These are phyloP conservation scores for Syzygium grande DNA, from an alignment of 345 rosid species.

Conservation along the genomic window DNA sequence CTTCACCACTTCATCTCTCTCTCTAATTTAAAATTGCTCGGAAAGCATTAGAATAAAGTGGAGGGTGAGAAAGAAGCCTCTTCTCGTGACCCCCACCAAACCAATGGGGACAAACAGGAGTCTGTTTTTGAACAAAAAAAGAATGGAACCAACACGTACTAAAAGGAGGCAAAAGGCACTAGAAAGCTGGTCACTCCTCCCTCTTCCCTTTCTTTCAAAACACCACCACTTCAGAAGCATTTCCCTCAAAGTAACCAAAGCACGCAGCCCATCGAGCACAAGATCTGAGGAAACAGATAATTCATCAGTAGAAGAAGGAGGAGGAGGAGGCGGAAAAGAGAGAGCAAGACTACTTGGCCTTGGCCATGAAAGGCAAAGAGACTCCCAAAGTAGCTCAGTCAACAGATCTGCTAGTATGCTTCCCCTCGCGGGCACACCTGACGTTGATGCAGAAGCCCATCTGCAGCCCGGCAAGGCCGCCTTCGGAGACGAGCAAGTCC, in stretches of 20 bases:
- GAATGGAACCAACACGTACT: slow-evolving; percentile 5
- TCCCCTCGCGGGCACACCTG: slow-evolving; percentile 72
- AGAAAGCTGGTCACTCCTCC: slow-evolving; percentile 5
- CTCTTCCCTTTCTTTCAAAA: slow-evolving; percentile 8
- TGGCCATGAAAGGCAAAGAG: slow-evolving; percentile 61
- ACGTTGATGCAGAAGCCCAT: slow-evolving; percentile 61
- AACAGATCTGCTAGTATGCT: slow-evolving; percentile 74
- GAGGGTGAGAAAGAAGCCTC: slow-evolving; percentile 17
- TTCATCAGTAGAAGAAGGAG: background rate
- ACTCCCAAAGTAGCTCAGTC: slow-evolving; percentile 46
- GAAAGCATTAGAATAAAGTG: slow-evolving; percentile 9
- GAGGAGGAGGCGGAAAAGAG: background rate
- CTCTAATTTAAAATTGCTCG: background rate
- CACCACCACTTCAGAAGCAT: background rate
- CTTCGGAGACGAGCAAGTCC: slow-evolving; percentile 34
- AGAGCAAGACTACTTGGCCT: background rate
- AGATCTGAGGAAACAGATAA: background rate
- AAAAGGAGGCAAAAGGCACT: background rate
- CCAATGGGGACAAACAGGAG: slow-evolving; percentile 18
- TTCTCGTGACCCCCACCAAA: slow-evolving; percentile 25
- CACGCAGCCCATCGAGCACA: background rate
- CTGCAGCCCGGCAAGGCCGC: slow-evolving; percentile 55
- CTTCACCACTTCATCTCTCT: slow-evolving; percentile 1
- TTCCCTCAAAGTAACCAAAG: background rate
- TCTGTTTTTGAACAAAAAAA: background rate